Evolutionary conservation across 2,329 filamentous ascomycete species (phyloP), one percentile per base, ranked within the genome.

Genomic region (Fusarium agapanthi): DNA sequence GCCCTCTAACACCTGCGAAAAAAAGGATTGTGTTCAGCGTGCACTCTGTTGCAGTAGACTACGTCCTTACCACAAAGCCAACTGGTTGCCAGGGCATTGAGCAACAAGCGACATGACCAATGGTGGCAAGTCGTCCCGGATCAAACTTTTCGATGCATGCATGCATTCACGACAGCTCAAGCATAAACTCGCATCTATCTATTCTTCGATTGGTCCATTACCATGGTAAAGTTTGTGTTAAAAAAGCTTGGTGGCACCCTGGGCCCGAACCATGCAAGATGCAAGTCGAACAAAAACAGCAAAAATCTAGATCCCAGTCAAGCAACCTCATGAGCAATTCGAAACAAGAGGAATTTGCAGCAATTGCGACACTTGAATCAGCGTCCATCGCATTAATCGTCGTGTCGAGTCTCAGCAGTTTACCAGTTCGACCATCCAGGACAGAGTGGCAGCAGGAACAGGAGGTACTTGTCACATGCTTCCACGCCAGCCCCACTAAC

Each of bases 21-120:
- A n/a, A 6, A 34, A 1, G 7, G 9, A 51, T 14, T 0, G 3
- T 1, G 8, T 9, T 5, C 12, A 15, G 3, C 3, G 3, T 4
- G 4, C 4, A 20, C 4, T 12, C 30, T 24, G n/a, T 7, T 24
- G 8, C 9, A 3, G 30, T 7, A 15, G n/a, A 4, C 1, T 2
- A 2, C 1, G 16, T 24, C 0, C 20, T 4, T 24, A 0, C 3
- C 47, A 15, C 47, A 15, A 34, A 34, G n/a, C 3, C 9, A 14
- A 14, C 8, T 34, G 8, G 15, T 34, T 20, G 47, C 12, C 3
- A 6, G 3, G 24, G 30, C 0, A 6, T 15, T 50, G 16, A 7
- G 22, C 8, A 13, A 24, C 30, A 15, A 18, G 8, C 22, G 22
- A 24, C 12, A 24, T 3, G 16, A 11, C 47, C n/a, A 13, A 34